phyloP scores from a whole-genome alignment of 1,139 yeast genomes.

The Wickerhamomyces sp. region DNA sequence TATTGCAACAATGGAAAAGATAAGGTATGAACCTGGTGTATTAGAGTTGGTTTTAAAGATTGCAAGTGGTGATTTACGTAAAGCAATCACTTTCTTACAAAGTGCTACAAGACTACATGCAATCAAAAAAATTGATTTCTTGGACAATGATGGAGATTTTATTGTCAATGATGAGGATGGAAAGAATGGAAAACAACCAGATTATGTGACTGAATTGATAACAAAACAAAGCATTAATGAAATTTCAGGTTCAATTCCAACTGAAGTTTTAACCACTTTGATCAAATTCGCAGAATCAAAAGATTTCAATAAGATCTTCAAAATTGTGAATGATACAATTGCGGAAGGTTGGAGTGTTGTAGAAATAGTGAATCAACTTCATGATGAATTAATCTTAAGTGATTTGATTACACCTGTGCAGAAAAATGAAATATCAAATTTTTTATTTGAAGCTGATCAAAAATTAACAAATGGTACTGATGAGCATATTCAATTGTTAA shows the following conservation, averaged over 20 bases:
- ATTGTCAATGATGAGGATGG: conserved; percentile 20
- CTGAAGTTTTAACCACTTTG: conserved; percentile 41
- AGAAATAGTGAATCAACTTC: conserved; percentile 74
- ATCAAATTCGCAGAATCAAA: conserved; percentile 34
- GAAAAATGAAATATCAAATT: conserved; percentile 60
- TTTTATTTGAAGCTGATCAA: conserved; percentile 72
- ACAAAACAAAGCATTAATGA: conserved; percentile 52
- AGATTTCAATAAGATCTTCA: conserved; percentile 38
- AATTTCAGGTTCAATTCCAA: conserved; percentile 82
- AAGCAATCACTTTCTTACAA: conserved; percentile 86
- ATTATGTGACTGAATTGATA: conserved; percentile 26
- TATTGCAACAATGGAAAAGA: conserved; percentile 46
- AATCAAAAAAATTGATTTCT: conserved; percentile 12
- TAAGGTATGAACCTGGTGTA: conserved; percentile 45
- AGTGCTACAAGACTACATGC: conserved; percentile 68
- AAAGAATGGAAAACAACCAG: not conserved
- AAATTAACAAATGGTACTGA: conserved; percentile 82
- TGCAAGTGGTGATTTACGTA: conserved; percentile 86
- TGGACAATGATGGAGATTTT: conserved; percentile 33
- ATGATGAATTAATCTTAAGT: conserved; percentile 61
- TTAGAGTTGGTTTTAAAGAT: conserved; percentile 59
- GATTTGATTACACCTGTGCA: conserved; percentile 47
- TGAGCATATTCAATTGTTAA: conserved; percentile 80
- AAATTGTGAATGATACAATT: conserved; percentile 49
- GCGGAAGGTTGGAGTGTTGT: conserved; percentile 86